Evolutionary conservation across 1,284 basidiomycete species (phyloP), one percentile per base, ranked within the genome.

Genomic region (Irpex sp.): DNA sequence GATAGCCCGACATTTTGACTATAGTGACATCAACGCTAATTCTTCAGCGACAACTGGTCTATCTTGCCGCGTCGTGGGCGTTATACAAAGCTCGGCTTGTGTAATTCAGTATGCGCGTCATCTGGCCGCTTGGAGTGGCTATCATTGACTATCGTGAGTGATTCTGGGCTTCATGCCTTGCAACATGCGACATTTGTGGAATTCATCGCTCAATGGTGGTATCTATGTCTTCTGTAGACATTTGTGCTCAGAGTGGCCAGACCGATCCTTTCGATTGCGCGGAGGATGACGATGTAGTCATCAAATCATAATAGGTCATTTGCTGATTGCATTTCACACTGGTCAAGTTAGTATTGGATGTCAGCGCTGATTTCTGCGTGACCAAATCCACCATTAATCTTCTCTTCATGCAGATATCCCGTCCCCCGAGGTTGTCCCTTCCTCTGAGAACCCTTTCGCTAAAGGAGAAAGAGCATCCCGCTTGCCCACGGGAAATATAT

Each of bases 361-460:
- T 40, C 61, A 48, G 17, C 17, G 38, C 37, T 48, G 36, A 49
- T 9, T 34, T 49, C 17, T n/a, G 19, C 40, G 51, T 37, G 1
- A 13, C 26, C 26, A 21, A 9, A 15, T 44, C 40, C 8, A 52
- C 48, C 9, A 21, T 34, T 55, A 48, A 58, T 49, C 7, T 51
- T 21, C 44, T 48, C 21, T 31, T 31, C 49, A 54, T 58, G 62
- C 49, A 66, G 69, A 72, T 72, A 71, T 65, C 62, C 70, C 71
- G 72, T 68, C 65, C 49, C 47, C 69, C 71, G 72, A 73, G 66
- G 67, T 69, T 71, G 70, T 58, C 66, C 72, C 72, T 67, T 63
- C n/a, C 49, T 63, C 65, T 72, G 71, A 67, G 72, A 72, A 71
- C 26, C 7, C 31, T 9, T 31, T 11, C 26, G 26, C 62, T n/a